Conservation (phyloP, 805 yeast genomes). For the Yarrowia keelungensis region DNA sequence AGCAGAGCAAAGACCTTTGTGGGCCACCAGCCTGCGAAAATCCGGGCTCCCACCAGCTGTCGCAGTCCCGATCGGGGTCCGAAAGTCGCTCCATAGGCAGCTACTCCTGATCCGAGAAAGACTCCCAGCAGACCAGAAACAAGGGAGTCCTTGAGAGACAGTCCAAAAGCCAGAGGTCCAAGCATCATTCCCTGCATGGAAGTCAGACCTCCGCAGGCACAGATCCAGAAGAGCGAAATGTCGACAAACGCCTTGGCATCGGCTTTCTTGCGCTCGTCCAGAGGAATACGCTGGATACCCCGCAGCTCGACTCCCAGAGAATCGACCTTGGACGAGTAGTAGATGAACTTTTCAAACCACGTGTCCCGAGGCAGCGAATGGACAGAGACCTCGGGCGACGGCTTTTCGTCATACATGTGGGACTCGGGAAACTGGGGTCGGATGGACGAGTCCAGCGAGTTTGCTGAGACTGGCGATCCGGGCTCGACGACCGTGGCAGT, state of each 20-base stretch:
- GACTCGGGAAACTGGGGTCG: constrained; percentile 7
- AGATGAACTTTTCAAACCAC: constrained; percentile 40
- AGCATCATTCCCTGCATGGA: constrained; percentile 84
- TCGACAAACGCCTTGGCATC: constrained; percentile 43
- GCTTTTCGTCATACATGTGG: constrained; percentile 6
- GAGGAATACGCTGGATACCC: constrained; percentile 78
- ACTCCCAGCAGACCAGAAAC: constrained; percentile 69
- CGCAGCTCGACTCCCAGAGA: constrained; percentile 71
- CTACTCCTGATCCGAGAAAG: constrained; percentile 72
- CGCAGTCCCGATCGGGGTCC: constrained; percentile 92
- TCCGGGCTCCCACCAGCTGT: constrained; percentile 85
- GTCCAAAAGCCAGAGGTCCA: constrained; percentile 73
- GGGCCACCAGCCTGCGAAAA: constrained; percentile 84
- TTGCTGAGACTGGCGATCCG: not conserved
- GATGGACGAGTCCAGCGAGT: constrained; percentile 10
- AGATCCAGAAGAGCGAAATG: constrained; percentile 79
- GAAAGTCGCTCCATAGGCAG: constrained; percentile 84
- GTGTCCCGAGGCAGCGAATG: constrained; percentile 20
- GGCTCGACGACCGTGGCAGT: not conserved
- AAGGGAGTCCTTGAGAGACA: constrained; percentile 71
- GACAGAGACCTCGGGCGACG: constrained; percentile 11
- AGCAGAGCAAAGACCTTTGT: constrained; percentile 77
- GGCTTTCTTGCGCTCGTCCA: constrained; percentile 60
- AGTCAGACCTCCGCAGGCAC: constrained; percentile 87
- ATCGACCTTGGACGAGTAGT: constrained; percentile 54